Evolutionary conservation across 169 alveolate genomes (phyloP), one percentile per base, ranked within the genome.

Genomic region (Perkinsus chesapeaki): DNA sequence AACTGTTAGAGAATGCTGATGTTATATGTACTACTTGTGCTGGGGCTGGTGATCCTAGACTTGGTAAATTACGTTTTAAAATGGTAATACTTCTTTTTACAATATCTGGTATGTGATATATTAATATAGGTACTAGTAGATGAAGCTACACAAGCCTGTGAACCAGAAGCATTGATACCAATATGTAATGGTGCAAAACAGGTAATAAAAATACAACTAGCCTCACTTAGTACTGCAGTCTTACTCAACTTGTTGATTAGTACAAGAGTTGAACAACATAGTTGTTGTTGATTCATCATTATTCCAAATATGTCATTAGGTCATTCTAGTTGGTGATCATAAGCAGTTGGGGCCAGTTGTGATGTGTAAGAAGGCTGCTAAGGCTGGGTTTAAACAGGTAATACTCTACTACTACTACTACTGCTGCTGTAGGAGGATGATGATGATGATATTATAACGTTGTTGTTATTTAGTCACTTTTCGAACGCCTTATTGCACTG

Each of bases 71-170:
- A 92, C 95, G 98, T 93, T 98, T 98, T 95, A 96, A 96, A 39
- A 82, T 82, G 31, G 92, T 16, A 73, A 34, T n/a, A 34, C 3
- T 34, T 34, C 20, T 73, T n/a, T 48, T 23, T 23, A 48, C 23
- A 23, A 48, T 16, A 48, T 16, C 16, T 16, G 23, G 73, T 23
- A 48, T 23, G 31, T 48, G 16, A 23, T 48, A 23, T 27, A 34
- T 73, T 34, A n/a, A n/a, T n/a, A n/a, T n/a, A 43, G 60, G 99
- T 98, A 36, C 95, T 98, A 91, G 97, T 98, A 39, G 99, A 98
- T 95, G 99, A 98, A 95, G 99, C 99, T 39, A 98, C 99, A 5
- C 98, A 98, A 95, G 99, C 99, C 37, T 97, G 98, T n/a, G 99
- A 98, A 95, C 98, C 99, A 38, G 99, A 98, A 95, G 96, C 98